Evolutionary conservation across 768 basidiomycete genomes (phyloP).

Genomic region (Dentipellis fragilis): DNA sequence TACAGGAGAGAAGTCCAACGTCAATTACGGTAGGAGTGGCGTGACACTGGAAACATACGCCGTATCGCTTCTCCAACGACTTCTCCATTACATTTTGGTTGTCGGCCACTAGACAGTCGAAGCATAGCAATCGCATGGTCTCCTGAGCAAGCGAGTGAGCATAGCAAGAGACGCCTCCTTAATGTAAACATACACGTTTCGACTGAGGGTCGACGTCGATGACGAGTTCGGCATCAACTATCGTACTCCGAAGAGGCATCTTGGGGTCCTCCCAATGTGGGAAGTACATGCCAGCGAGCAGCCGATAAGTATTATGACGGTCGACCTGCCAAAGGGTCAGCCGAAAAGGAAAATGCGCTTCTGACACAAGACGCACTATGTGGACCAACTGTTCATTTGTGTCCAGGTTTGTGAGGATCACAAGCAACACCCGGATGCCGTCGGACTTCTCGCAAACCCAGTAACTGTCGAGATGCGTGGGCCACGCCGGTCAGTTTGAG

Average conservation of each 20-base stretch:
- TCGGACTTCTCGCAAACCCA: slow-evolving; percentile 99
- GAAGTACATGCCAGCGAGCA: slow-evolving; percentile 71
- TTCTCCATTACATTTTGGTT: slow-evolving; percentile 80
- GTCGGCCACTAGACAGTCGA: slow-evolving; percentile 87
- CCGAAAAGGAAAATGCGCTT: not conserved
- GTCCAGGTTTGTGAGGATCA: slow-evolving; percentile 53
- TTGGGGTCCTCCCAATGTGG: slow-evolving; percentile 74
- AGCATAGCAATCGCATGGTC: slow-evolving; percentile 73
- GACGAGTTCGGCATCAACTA: slow-evolving; percentile 92
- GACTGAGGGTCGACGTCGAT: slow-evolving; percentile 77
- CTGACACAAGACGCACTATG: slow-evolving; percentile 38
- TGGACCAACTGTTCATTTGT: slow-evolving; percentile 52
- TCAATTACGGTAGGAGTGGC: too few species aligned
- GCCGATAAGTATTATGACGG: slow-evolving; percentile 81
- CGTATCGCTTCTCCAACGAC: slow-evolving; percentile 79
- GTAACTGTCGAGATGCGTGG: slow-evolving; percentile 42
- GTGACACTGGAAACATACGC: slow-evolving; percentile 40
- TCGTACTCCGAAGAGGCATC: slow-evolving; percentile 61
- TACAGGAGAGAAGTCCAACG: slow-evolving; percentile 19
- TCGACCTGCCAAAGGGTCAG: slow-evolving; percentile 57
- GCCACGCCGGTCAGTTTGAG: not conserved
- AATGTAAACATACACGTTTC: slow-evolving; percentile 20
- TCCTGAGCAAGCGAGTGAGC: slow-evolving; percentile 37
- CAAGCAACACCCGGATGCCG: slow-evolving; percentile 81
- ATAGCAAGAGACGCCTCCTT: not conserved